Base-by-base conservation (phyloP, 495 filamentous ascomycete species). In the Penicillium manginii region DNA sequence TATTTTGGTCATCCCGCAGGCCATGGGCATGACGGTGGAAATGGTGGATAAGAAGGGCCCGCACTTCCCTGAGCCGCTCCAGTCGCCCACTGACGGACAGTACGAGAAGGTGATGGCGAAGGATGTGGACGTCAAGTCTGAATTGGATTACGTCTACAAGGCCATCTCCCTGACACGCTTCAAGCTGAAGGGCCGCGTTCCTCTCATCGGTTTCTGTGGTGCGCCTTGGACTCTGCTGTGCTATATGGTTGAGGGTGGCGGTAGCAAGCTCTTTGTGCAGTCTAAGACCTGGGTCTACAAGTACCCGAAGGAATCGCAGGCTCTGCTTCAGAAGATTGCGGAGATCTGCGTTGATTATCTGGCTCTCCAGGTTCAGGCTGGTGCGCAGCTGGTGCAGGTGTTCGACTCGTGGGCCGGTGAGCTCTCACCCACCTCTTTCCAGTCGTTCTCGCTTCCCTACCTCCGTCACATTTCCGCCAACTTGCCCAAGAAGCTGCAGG, bases 381-480 rank as follows among this genome's bases (percentile, higher is more conserved):
- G 94, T 33, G 94, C 94, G 49, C 77, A 96, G 84, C 80, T 98
- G 65, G 76, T 98, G 22, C 96, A 98, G 74, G 91, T 98, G n/a
- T 98, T 98, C 69, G 94, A 98, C 71, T 97, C 93, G 4, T 98
- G 93, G 92, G 94, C 96, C 4, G 93, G 90, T 2, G 94, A 98
- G 76, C 82, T 98, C 31, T 91, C 90, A 3, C 93, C 94, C 1
- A 73, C 82, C 3, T 84, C 88, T 1, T 97, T 98, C 80, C 86
- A 85, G 67, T 78, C 83, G 39, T 94, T 97, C 71, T 87, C 92
- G 8, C 81, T 93, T 47, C 94, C 93, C 2, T 96, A 96, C 66
- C 81, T 98, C 53, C 82, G 83, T 15, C 85, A 92, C 62, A 98
- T 98, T 54, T 87, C 92, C 14, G 73, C 86, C 55, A 77, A 91